Evolutionary conservation across 805 yeast species (phyloP).

Genomic region (Starmerella powellii): DNA sequence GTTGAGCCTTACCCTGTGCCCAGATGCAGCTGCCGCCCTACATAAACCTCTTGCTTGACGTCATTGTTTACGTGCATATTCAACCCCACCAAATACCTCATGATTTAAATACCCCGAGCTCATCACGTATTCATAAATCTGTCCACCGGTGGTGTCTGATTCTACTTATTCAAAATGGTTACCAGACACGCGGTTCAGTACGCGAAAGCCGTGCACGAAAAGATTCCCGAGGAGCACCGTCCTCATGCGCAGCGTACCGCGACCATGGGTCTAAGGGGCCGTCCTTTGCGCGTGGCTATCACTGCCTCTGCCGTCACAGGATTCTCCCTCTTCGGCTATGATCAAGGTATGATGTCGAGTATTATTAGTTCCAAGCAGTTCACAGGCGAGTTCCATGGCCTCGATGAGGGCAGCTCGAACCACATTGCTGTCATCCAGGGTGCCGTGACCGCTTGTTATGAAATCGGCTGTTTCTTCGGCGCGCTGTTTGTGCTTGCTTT

Average conservation of each 20-base stretch:
- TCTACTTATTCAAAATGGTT: conserved; percentile 9
- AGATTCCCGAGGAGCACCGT: conserved; percentile 16
- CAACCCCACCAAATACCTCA: neutral
- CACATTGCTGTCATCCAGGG: conserved; percentile 57
- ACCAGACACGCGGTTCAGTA: conserved; percentile 14
- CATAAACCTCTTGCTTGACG: conserved; percentile 10
- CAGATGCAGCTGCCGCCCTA: too few relatives aligned
- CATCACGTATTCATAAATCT: neutral
- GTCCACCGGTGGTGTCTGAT: neutral
- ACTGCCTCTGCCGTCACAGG: conserved; percentile 54
- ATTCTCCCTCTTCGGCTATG: conserved; percentile 36
- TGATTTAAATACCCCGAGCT: conserved; percentile 9
- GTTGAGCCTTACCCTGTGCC: too few relatives aligned
- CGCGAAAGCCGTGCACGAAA: conserved; percentile 14
- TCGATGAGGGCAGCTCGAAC: conserved; percentile 17
- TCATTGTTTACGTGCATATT: conserved; percentile 10
- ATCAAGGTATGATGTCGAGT: conserved; percentile 28
- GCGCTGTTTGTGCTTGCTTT: conserved; percentile 48
- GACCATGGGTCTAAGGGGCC: conserved; percentile 47
- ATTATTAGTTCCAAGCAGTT: conserved; percentile 46
- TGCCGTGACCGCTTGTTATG: conserved; percentile 45
- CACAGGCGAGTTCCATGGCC: conserved; percentile 45
- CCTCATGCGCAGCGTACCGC: conserved; percentile 31
- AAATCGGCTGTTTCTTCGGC: conserved; percentile 65
- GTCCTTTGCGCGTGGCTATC: conserved; percentile 36